phyloP scores from a whole-genome alignment of 2,329 filamentous ascomycete genomes.

The Blastomyces parvus region DNA sequence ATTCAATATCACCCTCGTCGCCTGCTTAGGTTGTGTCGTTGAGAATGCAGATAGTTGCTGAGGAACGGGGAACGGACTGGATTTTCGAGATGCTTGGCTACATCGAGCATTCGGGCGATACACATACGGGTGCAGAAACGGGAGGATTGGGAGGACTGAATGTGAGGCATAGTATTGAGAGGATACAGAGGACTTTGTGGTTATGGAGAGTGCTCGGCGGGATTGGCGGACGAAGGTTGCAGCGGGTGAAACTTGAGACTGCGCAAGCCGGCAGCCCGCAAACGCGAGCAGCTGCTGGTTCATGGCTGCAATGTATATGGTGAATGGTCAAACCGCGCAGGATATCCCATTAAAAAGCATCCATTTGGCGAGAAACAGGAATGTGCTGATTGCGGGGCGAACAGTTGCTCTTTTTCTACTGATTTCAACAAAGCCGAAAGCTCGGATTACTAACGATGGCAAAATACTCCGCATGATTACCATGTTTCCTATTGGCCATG shows the following conservation, averaged over 20 bases:
- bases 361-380: background rate
- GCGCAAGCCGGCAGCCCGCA: constrained; percentile 21
- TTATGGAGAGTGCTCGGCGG: constrained; percentile 19
- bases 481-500: background rate
- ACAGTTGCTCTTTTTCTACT: background rate
- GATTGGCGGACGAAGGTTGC: constrained; percentile 12
- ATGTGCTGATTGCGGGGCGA: background rate
- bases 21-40: constrained; percentile 25
- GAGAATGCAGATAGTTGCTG: constrained; percentile 27
- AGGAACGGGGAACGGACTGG: constrained; percentile 6
- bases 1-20: constrained; percentile 48
- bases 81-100: constrained; percentile 5
- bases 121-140: constrained; percentile 16
- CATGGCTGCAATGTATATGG: constrained; percentile 19
- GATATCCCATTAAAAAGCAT: background rate
- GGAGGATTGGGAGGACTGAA: constrained; percentile 8
- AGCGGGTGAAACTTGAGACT: constrained; percentile 11
- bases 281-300: constrained; percentile 23
- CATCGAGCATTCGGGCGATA: constrained; percentile 14
- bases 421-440: background rate
- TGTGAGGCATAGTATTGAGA: constrained; percentile 17
- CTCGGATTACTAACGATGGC: constrained; percentile 3
- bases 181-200: constrained; percentile 25
- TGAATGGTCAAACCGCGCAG: background rate
- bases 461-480: background rate